Evolutionary conservation across 2,329 filamentous ascomycete species (phyloP).

Genomic region (Trichophyton benhamiae): DNA sequence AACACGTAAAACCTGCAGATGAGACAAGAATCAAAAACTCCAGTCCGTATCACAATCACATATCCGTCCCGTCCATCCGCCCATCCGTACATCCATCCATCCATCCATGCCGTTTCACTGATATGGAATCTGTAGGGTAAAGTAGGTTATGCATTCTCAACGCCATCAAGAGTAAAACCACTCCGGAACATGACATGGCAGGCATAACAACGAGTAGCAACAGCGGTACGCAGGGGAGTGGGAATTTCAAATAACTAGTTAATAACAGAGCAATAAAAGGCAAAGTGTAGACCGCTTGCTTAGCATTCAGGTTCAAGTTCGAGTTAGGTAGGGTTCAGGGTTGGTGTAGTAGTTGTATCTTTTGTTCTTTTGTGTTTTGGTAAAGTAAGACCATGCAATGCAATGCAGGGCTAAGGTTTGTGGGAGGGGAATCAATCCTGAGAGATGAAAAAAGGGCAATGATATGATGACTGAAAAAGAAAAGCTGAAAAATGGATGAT

Average conservation of each 20-base stretch:
- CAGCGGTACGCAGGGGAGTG: neutral
- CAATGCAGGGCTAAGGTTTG: neutral
- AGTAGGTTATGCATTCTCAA: neutral
- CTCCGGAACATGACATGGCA: neutral
- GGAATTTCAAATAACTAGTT: neutral
- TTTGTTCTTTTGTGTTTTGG: neutral
- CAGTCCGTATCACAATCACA: neutral
- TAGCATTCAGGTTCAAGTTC: neutral
- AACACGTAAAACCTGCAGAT: neutral
- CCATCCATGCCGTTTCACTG: constrained; percentile 1
- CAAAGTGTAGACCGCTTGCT: neutral
- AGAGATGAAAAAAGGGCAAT: neutral
- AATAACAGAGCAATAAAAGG: neutral
- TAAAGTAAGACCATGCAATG: neutral
- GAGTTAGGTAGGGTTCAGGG: too few relatives aligned
- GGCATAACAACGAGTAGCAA: neutral
- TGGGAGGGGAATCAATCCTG: neutral
- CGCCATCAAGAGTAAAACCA: neutral
- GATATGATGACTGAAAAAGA: neutral
- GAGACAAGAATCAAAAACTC: neutral
- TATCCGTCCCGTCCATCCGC: neutral
- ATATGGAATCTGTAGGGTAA: neutral
- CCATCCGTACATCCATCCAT: neutral
- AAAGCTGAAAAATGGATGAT: neutral
- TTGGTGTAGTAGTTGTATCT: neutral